Conservation (phyloP, 345 rosid genomes). For the Linum tenue region DNA sequence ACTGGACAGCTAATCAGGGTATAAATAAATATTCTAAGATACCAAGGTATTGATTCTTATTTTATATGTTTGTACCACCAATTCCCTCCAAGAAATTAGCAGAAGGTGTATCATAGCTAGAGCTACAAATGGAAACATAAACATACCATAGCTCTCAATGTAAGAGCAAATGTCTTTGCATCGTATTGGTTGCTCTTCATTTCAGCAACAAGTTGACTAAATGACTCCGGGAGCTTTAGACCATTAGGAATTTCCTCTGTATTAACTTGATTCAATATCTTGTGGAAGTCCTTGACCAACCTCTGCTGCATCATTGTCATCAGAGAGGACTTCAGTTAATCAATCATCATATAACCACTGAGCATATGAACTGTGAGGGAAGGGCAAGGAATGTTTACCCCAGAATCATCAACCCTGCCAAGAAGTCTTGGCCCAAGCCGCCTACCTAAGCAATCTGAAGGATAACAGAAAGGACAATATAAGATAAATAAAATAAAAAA, state of each 20-base stretch:
- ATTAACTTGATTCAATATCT: slow-evolving; percentile 76
- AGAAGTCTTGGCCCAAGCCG: slow-evolving; percentile 95
- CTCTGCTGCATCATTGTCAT: slow-evolving; percentile 48
- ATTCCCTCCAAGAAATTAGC: not conserved
- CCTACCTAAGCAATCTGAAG: slow-evolving; percentile 96
- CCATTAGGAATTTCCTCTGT: slow-evolving; percentile 72
- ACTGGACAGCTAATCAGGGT: no score
- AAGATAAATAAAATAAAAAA: not conserved
- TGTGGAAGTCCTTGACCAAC: slow-evolving; percentile 75
- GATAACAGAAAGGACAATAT: slow-evolving; percentile 14
- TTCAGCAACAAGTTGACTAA: slow-evolving; percentile 71
- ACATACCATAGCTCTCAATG: slow-evolving; percentile 80
- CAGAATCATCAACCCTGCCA: slow-evolving; percentile 84
- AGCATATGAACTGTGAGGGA: not conserved
- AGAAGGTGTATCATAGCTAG: not conserved
- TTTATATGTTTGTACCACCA: not conserved
- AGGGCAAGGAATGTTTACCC: slow-evolving; percentile 39
- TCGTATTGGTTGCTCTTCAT: slow-evolving; percentile 83
- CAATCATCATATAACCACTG: not conserved
- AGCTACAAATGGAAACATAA: not conserved
- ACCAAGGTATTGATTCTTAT: no score
- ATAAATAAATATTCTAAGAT: no score
- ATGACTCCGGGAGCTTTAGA: slow-evolving; percentile 80
- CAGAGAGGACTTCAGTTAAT: slow-evolving; percentile 17
- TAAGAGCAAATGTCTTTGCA: slow-evolving; percentile 74